Evolutionary conservation across 2,329 filamentous ascomycete species (phyloP).

Genomic region (Sclerotinia subarctica): DNA sequence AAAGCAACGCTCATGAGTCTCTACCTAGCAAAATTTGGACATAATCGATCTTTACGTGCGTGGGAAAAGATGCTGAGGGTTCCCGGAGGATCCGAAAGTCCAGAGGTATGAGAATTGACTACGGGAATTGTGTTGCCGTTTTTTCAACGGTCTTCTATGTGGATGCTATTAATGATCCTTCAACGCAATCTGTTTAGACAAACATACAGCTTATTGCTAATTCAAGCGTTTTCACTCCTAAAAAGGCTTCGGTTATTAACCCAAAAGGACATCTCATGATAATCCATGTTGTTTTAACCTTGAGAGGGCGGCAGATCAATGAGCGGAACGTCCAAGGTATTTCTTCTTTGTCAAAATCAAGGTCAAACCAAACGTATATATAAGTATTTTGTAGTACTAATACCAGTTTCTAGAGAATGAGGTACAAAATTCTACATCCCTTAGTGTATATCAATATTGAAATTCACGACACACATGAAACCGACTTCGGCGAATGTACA

Average conservation of each 20-base stretch:
- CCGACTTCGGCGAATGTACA: not conserved
- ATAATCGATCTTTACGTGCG: not conserved
- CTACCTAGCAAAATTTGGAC: not conserved
- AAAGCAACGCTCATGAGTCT: not conserved
- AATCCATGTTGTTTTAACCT: not conserved
- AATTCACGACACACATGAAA: not conserved
- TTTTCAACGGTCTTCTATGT: conserved; percentile 1
- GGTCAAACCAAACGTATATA: too few species aligned
- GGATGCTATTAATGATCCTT: not conserved
- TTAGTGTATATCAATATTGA: not conserved
- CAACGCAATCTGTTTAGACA: not conserved
- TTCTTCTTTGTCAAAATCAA: too few species aligned
- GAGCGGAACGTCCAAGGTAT: too few species aligned
- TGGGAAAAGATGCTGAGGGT: conserved; percentile 6
- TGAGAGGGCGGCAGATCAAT: too few species aligned
- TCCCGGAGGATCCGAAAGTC: not conserved
- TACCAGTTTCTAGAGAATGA: fast-evolving
- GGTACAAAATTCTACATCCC: not conserved
- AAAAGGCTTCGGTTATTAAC: too few species aligned
- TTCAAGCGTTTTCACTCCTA: too few species aligned
- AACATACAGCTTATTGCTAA: too few species aligned
- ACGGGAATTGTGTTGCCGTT: conserved; percentile 4
- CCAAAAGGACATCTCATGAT: not conserved
- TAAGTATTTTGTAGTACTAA: not conserved
- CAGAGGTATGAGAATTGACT: not conserved